phyloP scores from a whole-genome alignment of 2,329 filamentous ascomycete genomes.

The Claviceps arundinis region DNA sequence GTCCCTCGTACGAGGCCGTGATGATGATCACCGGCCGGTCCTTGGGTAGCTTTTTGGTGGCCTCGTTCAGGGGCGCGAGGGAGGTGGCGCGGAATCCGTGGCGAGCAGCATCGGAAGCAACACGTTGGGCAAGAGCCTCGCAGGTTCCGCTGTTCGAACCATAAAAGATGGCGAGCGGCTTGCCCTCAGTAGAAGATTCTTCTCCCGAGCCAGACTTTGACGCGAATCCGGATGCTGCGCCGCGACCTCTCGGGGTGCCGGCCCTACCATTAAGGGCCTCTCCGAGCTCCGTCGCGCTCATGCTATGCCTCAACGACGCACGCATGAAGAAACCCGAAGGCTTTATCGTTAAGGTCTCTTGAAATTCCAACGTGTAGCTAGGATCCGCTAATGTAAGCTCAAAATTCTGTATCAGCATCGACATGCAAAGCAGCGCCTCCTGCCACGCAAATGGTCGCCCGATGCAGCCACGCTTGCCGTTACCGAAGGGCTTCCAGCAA shows the following conservation, averaged over 20 bases:
- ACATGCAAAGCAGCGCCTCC: conserved; percentile 48
- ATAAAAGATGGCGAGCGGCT: conserved; percentile 52
- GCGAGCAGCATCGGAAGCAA: conserved; percentile 43
- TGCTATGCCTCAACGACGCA: conserved; percentile 36
- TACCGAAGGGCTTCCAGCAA: conserved; percentile 63
- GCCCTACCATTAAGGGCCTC: conserved; percentile 26
- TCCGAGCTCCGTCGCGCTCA: conserved; percentile 33
- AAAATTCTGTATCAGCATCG: conserved; percentile 58
- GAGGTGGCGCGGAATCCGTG: conserved; percentile 45
- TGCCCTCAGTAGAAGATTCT: conserved; percentile 11
- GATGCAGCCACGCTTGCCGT: conserved; percentile 57
- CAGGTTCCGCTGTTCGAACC: conserved; percentile 67
- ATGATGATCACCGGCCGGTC: conserved; percentile 52
- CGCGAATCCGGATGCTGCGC: not conserved
- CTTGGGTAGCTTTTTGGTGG: conserved; percentile 44
- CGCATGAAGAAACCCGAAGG: conserved; percentile 51
- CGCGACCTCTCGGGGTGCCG: conserved; percentile 4
- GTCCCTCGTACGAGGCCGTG: conserved; percentile 60
- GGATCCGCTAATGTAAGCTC: conserved; percentile 51
- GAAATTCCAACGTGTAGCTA: conserved; percentile 40
- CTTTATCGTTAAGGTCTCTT: conserved; percentile 48
- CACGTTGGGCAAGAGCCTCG: conserved; percentile 50
- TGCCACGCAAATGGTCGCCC: conserved; percentile 65
- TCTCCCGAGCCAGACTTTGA: not conserved
- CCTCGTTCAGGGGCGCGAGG: conserved; percentile 46